Evolutionary conservation across 176 grass and related monocot genomes (phyloP), one percentile per base, ranked within the genome.

Genomic region (Microstegium vimineum): DNA sequence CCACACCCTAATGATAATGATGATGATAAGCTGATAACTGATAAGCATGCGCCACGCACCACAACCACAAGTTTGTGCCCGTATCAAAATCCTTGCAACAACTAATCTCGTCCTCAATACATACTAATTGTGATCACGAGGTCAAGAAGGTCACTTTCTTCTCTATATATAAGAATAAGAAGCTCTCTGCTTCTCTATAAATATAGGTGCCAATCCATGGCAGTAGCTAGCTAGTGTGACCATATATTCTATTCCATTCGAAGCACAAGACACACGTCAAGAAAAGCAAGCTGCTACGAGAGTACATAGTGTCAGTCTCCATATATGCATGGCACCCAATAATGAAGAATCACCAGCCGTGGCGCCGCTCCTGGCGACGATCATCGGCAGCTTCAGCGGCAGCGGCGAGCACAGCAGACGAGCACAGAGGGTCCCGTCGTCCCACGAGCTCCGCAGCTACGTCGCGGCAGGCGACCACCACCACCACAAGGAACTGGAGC

Each of bases 361-460:
- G 82, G 49, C 62, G 49, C 87, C 76, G 11, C 46, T 85, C 5
- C 9, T 89, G 1, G 69, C 74, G 64, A 85, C 82, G 22, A 74
- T 84, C 82, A 80, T 89, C 5, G 70, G 87, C 30, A 89, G 78
- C 76, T 34, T 81, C 32, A 70, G 76, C 28, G 17, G 76, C 30
- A 25, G 49, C 65, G 65, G 74, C 45, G 52, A 43, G 30, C 82
- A 82, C 32, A 16, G 34, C 66, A 66, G 74, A 49, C 45, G 16
- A n/a, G 45, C 45, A 43, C 89, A 71, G 68, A 81, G 79, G 47
- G 69, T 86, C 5, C 74, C 94, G 43, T 94, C 85, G 35, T 87
- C 73, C 49, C 81, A 77, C 37, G 75, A 91, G 65, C 67, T 91
- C 41, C 80, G 71, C 28, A 66, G 82, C 37, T 69, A 79, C 42